These are phyloP conservation scores for Hyaloscypha bicolor DNA, from an alignment of 495 filamentous ascomycete genomes.

Conservation along the genomic window DNA sequence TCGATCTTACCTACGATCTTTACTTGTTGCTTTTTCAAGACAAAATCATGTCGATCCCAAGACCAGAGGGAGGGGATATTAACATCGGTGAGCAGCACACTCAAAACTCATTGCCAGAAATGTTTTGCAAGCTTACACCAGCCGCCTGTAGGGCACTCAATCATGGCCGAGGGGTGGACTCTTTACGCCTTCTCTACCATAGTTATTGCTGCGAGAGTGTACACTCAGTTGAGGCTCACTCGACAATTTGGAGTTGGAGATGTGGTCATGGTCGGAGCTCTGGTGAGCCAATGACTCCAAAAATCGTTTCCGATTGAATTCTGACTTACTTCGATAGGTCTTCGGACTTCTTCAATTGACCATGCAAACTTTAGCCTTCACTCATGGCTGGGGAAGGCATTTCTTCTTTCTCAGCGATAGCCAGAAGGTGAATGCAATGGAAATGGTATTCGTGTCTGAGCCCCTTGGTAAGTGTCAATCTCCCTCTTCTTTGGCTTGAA, in stretches of 20 bases:
- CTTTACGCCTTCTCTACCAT: slow-evolving; percentile 1
- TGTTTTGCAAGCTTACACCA: not conserved
- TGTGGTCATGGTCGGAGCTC: slow-evolving; percentile 10
- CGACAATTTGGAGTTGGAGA: slow-evolving; percentile 16
- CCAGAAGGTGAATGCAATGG: slow-evolving; percentile 2
- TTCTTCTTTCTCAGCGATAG: slow-evolving; percentile 16
- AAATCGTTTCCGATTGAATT: not conserved
- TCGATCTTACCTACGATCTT: not conserved
- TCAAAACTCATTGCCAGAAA: not conserved
- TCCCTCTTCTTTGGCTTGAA: not conserved
- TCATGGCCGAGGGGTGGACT: slow-evolving; percentile 13
- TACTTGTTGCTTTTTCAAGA: not conserved
- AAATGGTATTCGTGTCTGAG: slow-evolving; percentile 11
- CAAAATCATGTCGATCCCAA: slow-evolving; percentile 17
- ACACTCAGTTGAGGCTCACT: slow-evolving; percentile 16
- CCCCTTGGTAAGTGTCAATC: slow-evolving; percentile 9
- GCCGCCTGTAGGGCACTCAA: not conserved
- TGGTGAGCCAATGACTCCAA: slow-evolving; percentile 1
- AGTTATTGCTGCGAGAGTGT: slow-evolving; percentile 10
- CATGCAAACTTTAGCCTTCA: not conserved
- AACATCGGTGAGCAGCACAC: slow-evolving; percentile 9
- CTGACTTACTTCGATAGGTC: not conserved
- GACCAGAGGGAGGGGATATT: slow-evolving; percentile 15
- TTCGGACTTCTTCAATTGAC: slow-evolving; percentile 6
- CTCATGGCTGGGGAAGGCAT: slow-evolving; percentile 13